Evolutionary conservation across 441 rosid genomes (phyloP).

Genomic region (Arabidopsis lyrata): DNA sequence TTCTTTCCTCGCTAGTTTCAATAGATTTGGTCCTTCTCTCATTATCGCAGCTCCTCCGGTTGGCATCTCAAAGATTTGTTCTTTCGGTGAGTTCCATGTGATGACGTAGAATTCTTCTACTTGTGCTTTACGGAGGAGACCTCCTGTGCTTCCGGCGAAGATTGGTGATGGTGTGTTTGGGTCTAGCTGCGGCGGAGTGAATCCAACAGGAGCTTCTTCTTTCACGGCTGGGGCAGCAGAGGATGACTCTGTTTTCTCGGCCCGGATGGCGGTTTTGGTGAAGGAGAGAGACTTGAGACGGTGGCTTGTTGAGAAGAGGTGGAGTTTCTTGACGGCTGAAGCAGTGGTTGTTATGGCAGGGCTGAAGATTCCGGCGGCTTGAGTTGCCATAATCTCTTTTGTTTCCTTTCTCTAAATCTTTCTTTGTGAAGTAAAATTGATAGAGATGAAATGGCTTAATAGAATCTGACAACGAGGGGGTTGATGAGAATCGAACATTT

Average conservation of each 20-base stretch:
- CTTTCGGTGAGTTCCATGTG: conserved; percentile 76
- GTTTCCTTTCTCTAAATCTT: not conserved
- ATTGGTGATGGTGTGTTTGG: conserved; percentile 73
- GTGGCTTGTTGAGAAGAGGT: conserved; percentile 33
- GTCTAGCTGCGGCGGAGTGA: conserved; percentile 70
- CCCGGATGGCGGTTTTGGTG: conserved; percentile 43
- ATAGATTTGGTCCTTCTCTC: conserved; percentile 70
- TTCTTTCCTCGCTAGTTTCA: conserved; percentile 79
- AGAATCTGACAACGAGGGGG: not conserved
- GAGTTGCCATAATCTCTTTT: conserved; percentile 42
- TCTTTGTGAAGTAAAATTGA: no score
- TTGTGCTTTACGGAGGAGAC: conserved; percentile 64
- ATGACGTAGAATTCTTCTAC: conserved; percentile 79
- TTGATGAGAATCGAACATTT: conserved; percentile 23
- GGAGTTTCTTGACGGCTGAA: conserved; percentile 35
- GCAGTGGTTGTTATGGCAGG: conserved; percentile 37
- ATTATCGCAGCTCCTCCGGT: conserved; percentile 69
- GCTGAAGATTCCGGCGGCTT: conserved; percentile 46
- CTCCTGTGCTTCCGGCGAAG: conserved; percentile 77
- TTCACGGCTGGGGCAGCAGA: conserved; percentile 15
- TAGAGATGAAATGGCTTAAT: conserved; percentile 10
- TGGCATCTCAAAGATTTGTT: conserved; percentile 75
- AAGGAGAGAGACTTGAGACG: conserved; percentile 44
- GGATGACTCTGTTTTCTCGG: conserved; percentile 24
- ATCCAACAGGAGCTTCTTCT: conserved; percentile 63